Conservation (phyloP, 257 asterid genomes). For the Mitragyna speciosa region DNA sequence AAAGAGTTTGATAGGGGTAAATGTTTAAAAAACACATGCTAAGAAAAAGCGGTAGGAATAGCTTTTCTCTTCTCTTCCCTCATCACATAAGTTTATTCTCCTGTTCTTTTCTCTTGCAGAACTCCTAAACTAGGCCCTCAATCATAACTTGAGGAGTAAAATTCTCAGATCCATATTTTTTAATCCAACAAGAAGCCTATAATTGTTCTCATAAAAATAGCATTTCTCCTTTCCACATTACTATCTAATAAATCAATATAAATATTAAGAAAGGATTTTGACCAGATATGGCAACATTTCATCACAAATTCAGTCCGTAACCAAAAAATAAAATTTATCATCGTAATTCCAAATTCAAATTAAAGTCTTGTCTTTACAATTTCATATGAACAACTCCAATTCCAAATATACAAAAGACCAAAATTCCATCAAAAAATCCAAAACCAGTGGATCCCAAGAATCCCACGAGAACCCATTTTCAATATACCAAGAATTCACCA, state of each 20-base stretch:
- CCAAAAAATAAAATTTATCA: background rate
- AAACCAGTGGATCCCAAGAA: slow-evolving; percentile 7
- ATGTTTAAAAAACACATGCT: background rate
- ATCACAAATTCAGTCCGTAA: too few relatives aligned
- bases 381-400: background rate
- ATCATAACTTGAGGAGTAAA: background rate
- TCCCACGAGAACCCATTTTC: slow-evolving; percentile 3
- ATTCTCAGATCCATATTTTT: background rate
- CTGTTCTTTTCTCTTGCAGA: background rate
- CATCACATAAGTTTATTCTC: background rate
- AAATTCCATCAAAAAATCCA: background rate
- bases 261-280: background rate
- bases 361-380: background rate
- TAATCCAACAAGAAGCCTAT: background rate
- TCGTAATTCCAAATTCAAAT: background rate
- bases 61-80: background rate
- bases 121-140: background rate
- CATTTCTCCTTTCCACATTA: background rate
- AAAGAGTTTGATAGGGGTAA: background rate
- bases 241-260: background rate
- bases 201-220: background rate
- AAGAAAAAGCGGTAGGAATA: too few relatives aligned
- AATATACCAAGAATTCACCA: background rate
- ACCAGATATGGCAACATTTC: background rate
- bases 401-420: background rate